phyloP scores from a whole-genome alignment of 1,284 basidiomycete genomes.

The Ganoderma meredithae region DNA sequence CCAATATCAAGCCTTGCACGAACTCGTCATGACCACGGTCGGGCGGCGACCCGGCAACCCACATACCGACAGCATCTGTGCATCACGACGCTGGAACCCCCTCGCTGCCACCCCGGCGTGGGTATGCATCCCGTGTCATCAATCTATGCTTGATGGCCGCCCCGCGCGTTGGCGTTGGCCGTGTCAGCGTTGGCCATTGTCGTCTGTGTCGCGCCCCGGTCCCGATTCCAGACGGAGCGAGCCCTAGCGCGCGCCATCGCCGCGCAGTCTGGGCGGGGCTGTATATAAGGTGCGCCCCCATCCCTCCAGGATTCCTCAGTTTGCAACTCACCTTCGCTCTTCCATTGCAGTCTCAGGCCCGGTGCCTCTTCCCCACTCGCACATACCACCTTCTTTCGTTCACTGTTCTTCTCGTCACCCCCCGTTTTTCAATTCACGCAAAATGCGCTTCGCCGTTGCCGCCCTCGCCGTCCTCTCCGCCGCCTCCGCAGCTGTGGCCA shows the following conservation, averaged over 20 bases:
- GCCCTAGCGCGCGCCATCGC: slow-evolving; percentile 1
- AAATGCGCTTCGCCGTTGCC: slow-evolving; percentile 29
- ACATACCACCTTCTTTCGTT: slow-evolving; percentile 21
- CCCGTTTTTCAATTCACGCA: slow-evolving; percentile 17
- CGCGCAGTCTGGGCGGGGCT: background rate
- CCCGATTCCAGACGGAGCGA: slow-evolving; percentile 8
- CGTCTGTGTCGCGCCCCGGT: background rate
- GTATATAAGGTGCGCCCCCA: slow-evolving; percentile 11
- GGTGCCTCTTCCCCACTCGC: slow-evolving; percentile 30
- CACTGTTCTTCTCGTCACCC: slow-evolving; percentile 8
- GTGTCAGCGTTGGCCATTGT: background rate
- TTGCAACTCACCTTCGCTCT: slow-evolving; percentile 27
- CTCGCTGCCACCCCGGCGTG: background rate
- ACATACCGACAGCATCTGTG: background rate
- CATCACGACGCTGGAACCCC: background rate
- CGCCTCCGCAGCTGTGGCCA: slow-evolving; percentile 22
- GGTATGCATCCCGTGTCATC: background rate
- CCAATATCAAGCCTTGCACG: background rate
- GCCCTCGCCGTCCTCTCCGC: slow-evolving; percentile 24
- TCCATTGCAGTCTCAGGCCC: slow-evolving; percentile 25
- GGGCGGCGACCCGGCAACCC: background rate
- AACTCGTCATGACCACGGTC: background rate
- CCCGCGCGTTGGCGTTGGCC: background rate
- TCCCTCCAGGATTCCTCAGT: slow-evolving; percentile 12
- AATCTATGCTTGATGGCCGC: slow-evolving; percentile 5